Base-by-base conservation (phyloP, 495 filamentous ascomycete species). In the Neurospora terricola region DNA sequence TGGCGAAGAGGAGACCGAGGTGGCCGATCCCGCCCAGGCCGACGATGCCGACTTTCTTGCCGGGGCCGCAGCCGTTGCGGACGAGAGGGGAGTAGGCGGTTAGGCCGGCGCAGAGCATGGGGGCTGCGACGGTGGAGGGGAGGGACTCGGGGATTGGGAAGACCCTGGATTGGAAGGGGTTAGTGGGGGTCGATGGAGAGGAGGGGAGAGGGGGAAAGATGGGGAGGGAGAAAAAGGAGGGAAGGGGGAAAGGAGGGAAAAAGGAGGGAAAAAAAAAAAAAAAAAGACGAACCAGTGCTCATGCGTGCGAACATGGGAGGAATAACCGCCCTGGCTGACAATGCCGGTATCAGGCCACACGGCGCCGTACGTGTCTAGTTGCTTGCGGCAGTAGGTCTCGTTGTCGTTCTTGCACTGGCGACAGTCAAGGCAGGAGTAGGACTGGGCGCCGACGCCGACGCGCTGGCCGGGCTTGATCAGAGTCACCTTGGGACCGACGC, bases 41-140 rank as follows among this genome's bases (percentile, higher is more conserved):
- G 9, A 96, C 90, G 70, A 94, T 89, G 45, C 87, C 93, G 23
- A 96, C 90, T 80, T 92, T 93, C 83, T 92, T 93, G n/a, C 92
- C 92, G 0, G 91, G 90, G 0, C 91, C 90, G 59, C 84, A 84
- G n/a, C 90, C 91, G 78, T 92, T 89, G 36, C 91, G 88, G 45
- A 92, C 89, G 3, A 97, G 85, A 0, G 93, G 93, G 40, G 88
- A 90, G 82, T 90, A 97, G 38, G 89, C 89, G 2, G 94, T 97
- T 38, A 96, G 81, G 62, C 94, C 94, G 40, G 93, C 94, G 80
- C 94, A 97, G 77, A 97, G 86, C 93, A 97, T 96, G 2, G 93
- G 94, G 16, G 94, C 94, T 2, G 91, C 93, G 38, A 89, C 78
- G 54, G 85, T 85, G 76, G 84, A 89, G 27, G 89, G 81, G 59